Evolutionary conservation across 1,284 basidiomycete genomes (phyloP), one percentile per base, ranked within the genome.

Genomic region (Singerocomus inundabilis): DNA sequence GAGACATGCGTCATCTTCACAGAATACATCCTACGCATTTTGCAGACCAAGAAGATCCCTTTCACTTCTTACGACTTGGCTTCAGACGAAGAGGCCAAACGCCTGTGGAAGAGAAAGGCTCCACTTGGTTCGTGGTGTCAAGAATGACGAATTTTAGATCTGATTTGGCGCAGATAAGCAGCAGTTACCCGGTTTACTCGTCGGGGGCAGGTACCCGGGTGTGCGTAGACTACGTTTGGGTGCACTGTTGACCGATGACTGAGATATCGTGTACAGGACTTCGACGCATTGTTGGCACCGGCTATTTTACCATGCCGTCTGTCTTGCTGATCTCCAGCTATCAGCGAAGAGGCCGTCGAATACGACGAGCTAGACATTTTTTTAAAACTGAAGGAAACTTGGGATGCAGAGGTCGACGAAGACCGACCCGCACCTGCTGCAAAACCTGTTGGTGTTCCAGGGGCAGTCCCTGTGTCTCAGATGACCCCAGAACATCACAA

Each of bases 1-100:
- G 32, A 51, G 35, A 11, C 40, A 44, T 11, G 18, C 21, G 9
- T 37, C 36, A 2, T 45, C 26, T 13, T n/a, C 41, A 24, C 62
- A 88, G 85, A 88, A 62, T 86, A 85, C 60, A 71, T 91, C 39
- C 68, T 91, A 46, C 82, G 88, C 37, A 85, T 84, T 52, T 72
- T 91, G 51, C 88, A 91, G 69, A 81, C 84, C 64, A 89, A 89
- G 78, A 91, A 88, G 71, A 86, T 91, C 48, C 75, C 81, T 6
- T 91, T 85, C 69, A 82, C 73, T 2, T 85, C 86, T 12, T 91
- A 89, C 63, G 88, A 91, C 69, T 76, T 91, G 37, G 89, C 89
- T 29, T 89, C 86, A 9, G 87, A 91, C 59, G 85, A 88, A 62
- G 78, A 81, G 21, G 82, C 82, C n/a, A 91, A 90, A 72, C 77